A percentile compares a stretch with the other conserved stretches of the same genome.
Evolutionary conservation across 192 early-diverging fungal species (phyloP).

Genomic region (Backusella liffmaniae): DNA sequence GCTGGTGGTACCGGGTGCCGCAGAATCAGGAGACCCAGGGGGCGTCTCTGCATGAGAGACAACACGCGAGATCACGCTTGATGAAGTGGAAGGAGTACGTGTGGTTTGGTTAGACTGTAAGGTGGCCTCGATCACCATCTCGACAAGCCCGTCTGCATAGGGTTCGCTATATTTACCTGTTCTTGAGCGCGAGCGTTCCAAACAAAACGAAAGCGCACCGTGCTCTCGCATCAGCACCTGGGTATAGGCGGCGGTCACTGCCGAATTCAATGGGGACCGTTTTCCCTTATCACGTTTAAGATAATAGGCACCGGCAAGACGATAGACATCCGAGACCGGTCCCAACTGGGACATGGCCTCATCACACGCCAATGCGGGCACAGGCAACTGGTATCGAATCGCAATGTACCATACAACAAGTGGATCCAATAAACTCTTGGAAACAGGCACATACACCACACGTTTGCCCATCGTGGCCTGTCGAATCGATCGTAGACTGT

Average conservation of each 20-base stretch:
- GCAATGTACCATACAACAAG: slow-evolving; percentile 37
- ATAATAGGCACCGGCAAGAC: slow-evolving; percentile 36
- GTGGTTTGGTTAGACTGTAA: slow-evolving; percentile 31
- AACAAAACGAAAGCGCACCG: slow-evolving; percentile 23
- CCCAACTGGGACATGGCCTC: slow-evolving; percentile 32
- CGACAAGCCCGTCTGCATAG: slow-evolving; percentile 32
- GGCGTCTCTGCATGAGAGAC: not conserved
- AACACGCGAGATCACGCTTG: not conserved
- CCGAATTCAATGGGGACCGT: slow-evolving; percentile 34
- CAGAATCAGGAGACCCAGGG: slow-evolving; percentile 16
- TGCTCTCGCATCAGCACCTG: slow-evolving; percentile 37
- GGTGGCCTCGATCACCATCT: slow-evolving; percentile 38
- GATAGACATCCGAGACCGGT: slow-evolving; percentile 34
- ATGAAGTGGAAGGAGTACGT: not conserved
- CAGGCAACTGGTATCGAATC: slow-evolving; percentile 35
- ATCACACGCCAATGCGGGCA: slow-evolving; percentile 36
- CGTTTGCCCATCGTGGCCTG: slow-evolving; percentile 32
- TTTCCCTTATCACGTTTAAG: slow-evolving; percentile 25
- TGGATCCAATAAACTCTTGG: slow-evolving; percentile 37
- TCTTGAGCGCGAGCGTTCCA: slow-evolving; percentile 36
- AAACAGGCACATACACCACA: slow-evolving; percentile 38
- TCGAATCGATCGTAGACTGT: slow-evolving; percentile 24
- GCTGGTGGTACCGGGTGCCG: slow-evolving; percentile 4
- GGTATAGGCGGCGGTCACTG: slow-evolving; percentile 35
- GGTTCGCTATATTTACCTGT: slow-evolving; percentile 31